A percentile compares a stretch with the other conserved stretches of the same genome.
Conservation (phyloP, 2,329 filamentous ascomycete genomes). For the Penicillium sp. region DNA sequence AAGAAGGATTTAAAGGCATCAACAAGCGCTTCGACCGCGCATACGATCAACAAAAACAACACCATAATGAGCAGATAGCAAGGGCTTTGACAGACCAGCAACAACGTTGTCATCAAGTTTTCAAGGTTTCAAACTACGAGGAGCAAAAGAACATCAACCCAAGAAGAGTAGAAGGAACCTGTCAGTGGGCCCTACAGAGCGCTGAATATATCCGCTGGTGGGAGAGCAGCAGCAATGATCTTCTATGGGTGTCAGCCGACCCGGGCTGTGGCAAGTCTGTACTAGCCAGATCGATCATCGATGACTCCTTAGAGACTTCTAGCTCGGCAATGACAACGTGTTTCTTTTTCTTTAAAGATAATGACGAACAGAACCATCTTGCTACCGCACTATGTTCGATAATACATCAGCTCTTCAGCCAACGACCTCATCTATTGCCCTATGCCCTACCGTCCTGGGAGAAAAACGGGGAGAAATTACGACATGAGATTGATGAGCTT, state of each 20-base stretch:
- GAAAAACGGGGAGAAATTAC: slow-evolving; percentile 21
- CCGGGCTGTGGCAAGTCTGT: slow-evolving; percentile 47
- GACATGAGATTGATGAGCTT: slow-evolving; percentile 11
- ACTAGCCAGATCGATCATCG: slow-evolving; percentile 35
- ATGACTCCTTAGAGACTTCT: slow-evolving; percentile 25
- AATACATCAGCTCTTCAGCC: slow-evolving; percentile 40
- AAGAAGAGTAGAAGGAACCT: slow-evolving; percentile 31
- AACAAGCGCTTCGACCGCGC: slow-evolving; percentile 2
- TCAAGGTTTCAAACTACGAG: slow-evolving; percentile 30
- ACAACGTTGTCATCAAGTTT: slow-evolving; percentile 24
- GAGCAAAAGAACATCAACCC: slow-evolving; percentile 35
- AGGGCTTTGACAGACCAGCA: slow-evolving; percentile 6
- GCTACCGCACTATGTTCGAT: slow-evolving; percentile 36
- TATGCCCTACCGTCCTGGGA: slow-evolving; percentile 19
- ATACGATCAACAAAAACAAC: slow-evolving; percentile 5
- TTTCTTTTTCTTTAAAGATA: slow-evolving; percentile 46
- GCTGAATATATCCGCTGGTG: slow-evolving; percentile 28
- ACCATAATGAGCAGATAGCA: background rate
- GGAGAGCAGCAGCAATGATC: slow-evolving; percentile 17
- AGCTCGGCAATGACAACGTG: slow-evolving; percentile 24
- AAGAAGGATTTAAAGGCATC: slow-evolving; percentile 3
- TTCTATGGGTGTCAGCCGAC: slow-evolving; percentile 44
- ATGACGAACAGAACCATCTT: slow-evolving; percentile 33
- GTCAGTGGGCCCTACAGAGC: slow-evolving; percentile 35
- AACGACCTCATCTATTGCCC: slow-evolving; percentile 26